Conservation (phyloP, 2,329 filamentous ascomycete species). For the Neofusicoccum cordaticola region DNA sequence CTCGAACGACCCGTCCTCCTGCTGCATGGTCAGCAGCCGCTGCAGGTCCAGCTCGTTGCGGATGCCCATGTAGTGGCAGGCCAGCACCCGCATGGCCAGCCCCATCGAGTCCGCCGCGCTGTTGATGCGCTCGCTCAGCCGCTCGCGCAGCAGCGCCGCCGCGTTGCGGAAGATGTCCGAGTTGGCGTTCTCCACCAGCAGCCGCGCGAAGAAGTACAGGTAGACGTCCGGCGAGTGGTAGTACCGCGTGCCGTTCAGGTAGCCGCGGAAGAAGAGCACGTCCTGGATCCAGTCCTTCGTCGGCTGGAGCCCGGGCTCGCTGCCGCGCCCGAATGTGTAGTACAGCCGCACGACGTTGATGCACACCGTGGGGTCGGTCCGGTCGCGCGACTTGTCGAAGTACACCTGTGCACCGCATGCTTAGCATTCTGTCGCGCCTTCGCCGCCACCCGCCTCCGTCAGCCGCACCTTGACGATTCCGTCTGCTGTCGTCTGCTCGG, state of each 20-base stretch:
- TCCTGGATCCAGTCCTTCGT: slow-evolving; percentile 28
- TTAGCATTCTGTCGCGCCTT: neutral
- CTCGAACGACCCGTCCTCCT: slow-evolving; percentile 36
- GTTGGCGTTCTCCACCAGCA: slow-evolving; percentile 24
- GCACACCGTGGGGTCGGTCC: slow-evolving; percentile 30
- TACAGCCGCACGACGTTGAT: slow-evolving; percentile 34
- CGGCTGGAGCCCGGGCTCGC: slow-evolving; percentile 20
- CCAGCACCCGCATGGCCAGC: slow-evolving; percentile 29
- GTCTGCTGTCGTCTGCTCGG: neutral
- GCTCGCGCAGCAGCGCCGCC: slow-evolving; percentile 23
- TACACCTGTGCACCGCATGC: slow-evolving; percentile 25
- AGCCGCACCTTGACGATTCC: neutral
- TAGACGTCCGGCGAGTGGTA: slow-evolving; percentile 34
- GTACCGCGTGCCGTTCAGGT: slow-evolving; percentile 32
- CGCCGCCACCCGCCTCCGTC: neutral
- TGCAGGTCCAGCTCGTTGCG: slow-evolving; percentile 19
- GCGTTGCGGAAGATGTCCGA: slow-evolving; percentile 24
- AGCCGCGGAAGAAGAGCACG: slow-evolving; percentile 24
- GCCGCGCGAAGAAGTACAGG: slow-evolving; percentile 29
- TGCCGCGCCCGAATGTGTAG: slow-evolving; percentile 29
- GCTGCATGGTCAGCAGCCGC: slow-evolving; percentile 28
- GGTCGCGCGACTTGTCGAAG: slow-evolving; percentile 27
- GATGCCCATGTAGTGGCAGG: slow-evolving; percentile 27
- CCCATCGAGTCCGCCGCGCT: slow-evolving; percentile 25
- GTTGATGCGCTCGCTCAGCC: slow-evolving; percentile 27